Conservation (phyloP, 352 stramenopile genomes). For the Pythium oligandrum region DNA sequence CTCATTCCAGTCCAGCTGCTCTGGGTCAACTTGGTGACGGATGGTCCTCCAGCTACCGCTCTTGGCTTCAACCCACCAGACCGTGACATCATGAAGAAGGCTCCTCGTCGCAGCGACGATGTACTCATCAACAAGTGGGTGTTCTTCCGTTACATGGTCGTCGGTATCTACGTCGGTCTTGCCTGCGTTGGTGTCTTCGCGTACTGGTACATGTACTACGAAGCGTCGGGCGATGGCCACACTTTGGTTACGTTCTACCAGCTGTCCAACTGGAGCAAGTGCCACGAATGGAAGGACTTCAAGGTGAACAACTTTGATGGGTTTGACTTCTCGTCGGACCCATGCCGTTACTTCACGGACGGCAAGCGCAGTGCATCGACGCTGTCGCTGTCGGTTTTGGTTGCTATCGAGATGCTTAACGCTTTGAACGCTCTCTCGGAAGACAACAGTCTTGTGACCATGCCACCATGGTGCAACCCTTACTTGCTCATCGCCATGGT, state of each 20-base stretch:
- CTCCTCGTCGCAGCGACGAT: conserved; percentile 93
- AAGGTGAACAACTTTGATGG: conserved; percentile 89
- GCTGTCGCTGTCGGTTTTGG: conserved; percentile 90
- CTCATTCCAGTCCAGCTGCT: conserved; percentile 98
- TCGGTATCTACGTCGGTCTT: conserved; percentile 92
- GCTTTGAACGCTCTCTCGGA: conserved; percentile 92
- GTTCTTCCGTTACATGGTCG: conserved; percentile 96
- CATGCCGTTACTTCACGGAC: conserved; percentile 92
- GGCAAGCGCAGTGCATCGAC: conserved; percentile 91
- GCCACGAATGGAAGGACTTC: conserved; percentile 89
- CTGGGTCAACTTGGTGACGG: conserved; percentile 99
- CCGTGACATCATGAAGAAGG: conserved; percentile 96
- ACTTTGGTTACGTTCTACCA: conserved; percentile 89
- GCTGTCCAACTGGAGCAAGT: conserved; percentile 89
- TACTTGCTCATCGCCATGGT: conserved; percentile 93
- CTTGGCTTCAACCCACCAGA: conserved; percentile 99
- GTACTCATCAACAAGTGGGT: conserved; percentile 98
- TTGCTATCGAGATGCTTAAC: conserved; percentile 96
- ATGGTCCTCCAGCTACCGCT: conserved; percentile 96
- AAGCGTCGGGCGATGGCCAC: conserved; percentile 87
- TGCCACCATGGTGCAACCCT: conserved; percentile 92
- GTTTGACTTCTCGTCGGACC: conserved; percentile 86
- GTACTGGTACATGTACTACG: conserved; percentile 93
- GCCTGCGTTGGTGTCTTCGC: conserved; percentile 91
- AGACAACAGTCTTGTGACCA: conserved; percentile 88